Evolutionary conservation across 495 filamentous ascomycete species (phyloP).

Genomic region (Talaromyces trachyspermus): DNA sequence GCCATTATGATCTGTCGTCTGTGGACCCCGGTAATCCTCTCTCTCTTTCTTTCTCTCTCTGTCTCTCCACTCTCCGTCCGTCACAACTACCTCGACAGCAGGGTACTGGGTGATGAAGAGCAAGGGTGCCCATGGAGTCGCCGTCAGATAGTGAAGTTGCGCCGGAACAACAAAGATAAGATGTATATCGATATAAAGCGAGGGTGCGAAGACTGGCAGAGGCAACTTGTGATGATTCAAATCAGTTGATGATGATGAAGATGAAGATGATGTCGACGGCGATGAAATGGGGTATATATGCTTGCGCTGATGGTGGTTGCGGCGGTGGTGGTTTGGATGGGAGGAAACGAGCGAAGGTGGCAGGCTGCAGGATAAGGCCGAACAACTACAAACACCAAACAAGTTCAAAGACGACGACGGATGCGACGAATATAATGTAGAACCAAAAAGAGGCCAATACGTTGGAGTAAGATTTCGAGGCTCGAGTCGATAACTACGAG

Average conservation of each 20-base stretch:
- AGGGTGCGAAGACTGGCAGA: too few relatives aligned
- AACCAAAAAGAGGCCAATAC: not conserved
- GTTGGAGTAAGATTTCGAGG: not conserved
- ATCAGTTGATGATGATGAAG: too few relatives aligned
- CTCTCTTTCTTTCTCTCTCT: not conserved
- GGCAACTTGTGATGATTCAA: too few relatives aligned
- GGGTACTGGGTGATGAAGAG: not conserved
- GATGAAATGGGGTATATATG: slow-evolving; percentile 3
- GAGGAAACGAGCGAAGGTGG: not conserved
- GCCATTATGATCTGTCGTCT: slow-evolving; percentile 24
- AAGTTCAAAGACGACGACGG: too few relatives aligned
- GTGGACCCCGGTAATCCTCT: slow-evolving; percentile 9
- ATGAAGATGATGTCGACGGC: too few relatives aligned
- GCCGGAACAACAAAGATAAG: not conserved
- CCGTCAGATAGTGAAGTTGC: not conserved
- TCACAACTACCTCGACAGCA: slow-evolving; percentile 37
- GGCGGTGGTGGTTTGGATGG: not conserved
- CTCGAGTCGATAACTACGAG: too few relatives aligned
- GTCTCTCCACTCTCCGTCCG: slow-evolving; percentile 21
- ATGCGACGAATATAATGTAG: slow-evolving; percentile 2
- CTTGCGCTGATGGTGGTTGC: slow-evolving; percentile 6
- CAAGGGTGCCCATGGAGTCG: slow-evolving; percentile 7
- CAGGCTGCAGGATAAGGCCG: too few relatives aligned
- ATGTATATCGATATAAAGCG: too few relatives aligned
- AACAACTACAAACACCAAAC: too few relatives aligned